Conservation (phyloP, 2,329 filamentous ascomycete species). For the Fusarium sp. region DNA sequence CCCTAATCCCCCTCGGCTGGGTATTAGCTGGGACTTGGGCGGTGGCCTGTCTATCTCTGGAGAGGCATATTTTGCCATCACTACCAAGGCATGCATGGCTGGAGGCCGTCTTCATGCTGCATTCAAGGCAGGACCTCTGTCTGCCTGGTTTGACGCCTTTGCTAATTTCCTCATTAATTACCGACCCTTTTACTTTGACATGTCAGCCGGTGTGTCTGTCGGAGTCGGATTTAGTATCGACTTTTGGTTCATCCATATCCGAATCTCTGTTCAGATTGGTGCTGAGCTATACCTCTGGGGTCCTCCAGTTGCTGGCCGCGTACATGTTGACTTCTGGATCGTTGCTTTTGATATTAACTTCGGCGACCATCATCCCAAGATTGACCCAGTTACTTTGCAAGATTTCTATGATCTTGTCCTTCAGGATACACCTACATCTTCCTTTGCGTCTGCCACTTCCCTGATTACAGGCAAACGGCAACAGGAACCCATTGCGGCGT, state of each 20-base stretch:
- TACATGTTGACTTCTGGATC: slow-evolving; percentile 7
- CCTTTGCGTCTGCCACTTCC: neutral
- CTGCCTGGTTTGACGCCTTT: slow-evolving; percentile 52
- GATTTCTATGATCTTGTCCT: slow-evolving; percentile 3
- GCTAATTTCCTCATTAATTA: slow-evolving; percentile 51
- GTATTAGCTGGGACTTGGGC: slow-evolving; percentile 50
- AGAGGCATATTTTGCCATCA: slow-evolving; percentile 57
- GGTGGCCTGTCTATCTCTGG: slow-evolving; percentile 48
- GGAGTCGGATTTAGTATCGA: neutral
- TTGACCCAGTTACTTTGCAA: neutral
- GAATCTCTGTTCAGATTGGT: neutral
- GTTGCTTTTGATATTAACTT: slow-evolving; percentile 4
- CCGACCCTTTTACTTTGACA: neutral
- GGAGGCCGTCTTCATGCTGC: slow-evolving; percentile 48
- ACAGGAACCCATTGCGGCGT: neutral
- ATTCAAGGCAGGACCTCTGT: slow-evolving; percentile 45
- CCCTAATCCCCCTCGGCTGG: slow-evolving; percentile 50
- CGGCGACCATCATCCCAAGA: neutral
- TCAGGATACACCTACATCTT: neutral
- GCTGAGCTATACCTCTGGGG: neutral
- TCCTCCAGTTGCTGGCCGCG: neutral
- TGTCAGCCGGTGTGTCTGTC: neutral
- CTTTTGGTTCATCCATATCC: neutral
- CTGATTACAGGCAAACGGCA: neutral
- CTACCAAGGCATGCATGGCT: slow-evolving; percentile 55